phyloP scores from a whole-genome alignment of 2,329 filamentous ascomycete species.

The Tolypocladium cylindrosporum region DNA sequence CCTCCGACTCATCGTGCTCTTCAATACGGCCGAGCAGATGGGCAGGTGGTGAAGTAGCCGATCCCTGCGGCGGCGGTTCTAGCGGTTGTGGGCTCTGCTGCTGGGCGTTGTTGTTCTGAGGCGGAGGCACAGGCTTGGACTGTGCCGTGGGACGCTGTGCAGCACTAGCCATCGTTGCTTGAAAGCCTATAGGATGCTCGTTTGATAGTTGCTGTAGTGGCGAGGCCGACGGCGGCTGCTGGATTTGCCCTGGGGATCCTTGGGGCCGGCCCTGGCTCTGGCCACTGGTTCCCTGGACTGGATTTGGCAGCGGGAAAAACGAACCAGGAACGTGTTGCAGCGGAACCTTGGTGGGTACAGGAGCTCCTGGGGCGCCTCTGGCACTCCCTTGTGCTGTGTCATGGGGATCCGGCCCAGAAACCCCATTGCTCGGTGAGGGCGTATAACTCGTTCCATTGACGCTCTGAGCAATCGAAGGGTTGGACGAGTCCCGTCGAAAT shows the following conservation, averaged over 20 bases:
- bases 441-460: constrained; percentile 1
- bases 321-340: background rate
- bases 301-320: constrained; percentile 2
- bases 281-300: background rate
- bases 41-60: background rate
- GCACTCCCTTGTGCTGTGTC: too few species aligned
- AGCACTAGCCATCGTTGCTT: background rate
- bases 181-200: constrained; percentile 4
- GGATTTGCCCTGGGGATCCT: background rate
- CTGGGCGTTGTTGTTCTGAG: background rate
- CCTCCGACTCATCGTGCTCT: constrained; percentile 8
- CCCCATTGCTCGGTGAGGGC: constrained; percentile 2
- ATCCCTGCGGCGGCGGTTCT: background rate
- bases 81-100: background rate
- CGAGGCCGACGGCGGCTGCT: background rate
- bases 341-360: constrained; percentile 3
- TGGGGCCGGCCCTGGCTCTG: background rate
- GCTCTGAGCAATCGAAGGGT: constrained; percentile 1
- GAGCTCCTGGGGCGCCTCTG: background rate
- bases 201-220: background rate
- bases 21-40: constrained; percentile 7
- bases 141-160: background rate
- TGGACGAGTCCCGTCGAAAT: constrained; percentile 5
- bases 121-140: background rate
- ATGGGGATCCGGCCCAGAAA: background rate